Evolutionary conservation across 441 rosid genomes (phyloP).

Genomic region (Corymbia citriodora): DNA sequence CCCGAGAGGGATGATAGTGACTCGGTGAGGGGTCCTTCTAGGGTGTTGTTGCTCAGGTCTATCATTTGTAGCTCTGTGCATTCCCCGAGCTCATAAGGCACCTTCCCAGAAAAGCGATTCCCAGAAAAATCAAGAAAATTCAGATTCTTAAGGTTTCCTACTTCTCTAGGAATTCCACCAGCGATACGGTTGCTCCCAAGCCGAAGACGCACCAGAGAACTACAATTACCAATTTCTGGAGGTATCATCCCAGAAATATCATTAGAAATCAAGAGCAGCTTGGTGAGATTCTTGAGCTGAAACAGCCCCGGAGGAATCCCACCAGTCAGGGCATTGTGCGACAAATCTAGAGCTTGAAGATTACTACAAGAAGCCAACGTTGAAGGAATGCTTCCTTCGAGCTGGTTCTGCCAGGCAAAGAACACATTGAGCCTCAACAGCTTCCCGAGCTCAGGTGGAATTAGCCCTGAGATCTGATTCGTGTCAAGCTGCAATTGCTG

Average conservation of each 20-base stretch:
- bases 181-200: conserved; percentile 67
- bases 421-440: conserved; percentile 64
- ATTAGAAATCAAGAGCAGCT: conserved; percentile 74
- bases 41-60: conserved; percentile 72
- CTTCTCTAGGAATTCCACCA: conserved; percentile 65
- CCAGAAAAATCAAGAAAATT: conserved; percentile 78
- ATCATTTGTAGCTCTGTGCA: conserved; percentile 81
- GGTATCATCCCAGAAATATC: conserved; percentile 79
- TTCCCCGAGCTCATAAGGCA: conserved; percentile 72
- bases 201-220: conserved; percentile 73
- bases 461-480: conserved; percentile 80
- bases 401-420: conserved; percentile 92
- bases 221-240: conserved; percentile 70
- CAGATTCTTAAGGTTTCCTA: conserved; percentile 55
- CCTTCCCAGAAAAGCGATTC: conserved; percentile 60
- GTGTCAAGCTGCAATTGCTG: conserved; percentile 74
- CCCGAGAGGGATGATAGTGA: conserved; percentile 61
- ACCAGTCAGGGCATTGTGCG: conserved; percentile 80
- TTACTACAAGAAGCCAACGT: conserved; percentile 49
- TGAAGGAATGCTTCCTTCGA: conserved; percentile 91
- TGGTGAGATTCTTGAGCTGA: conserved; percentile 77
- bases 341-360: conserved; percentile 91
- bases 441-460: conserved; percentile 73
- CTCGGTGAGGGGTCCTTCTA: conserved; percentile 61
- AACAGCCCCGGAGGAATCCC: conserved; percentile 73